Conservation (phyloP, 805 yeast genomes). For the Kodamaea jinghongensis region DNA sequence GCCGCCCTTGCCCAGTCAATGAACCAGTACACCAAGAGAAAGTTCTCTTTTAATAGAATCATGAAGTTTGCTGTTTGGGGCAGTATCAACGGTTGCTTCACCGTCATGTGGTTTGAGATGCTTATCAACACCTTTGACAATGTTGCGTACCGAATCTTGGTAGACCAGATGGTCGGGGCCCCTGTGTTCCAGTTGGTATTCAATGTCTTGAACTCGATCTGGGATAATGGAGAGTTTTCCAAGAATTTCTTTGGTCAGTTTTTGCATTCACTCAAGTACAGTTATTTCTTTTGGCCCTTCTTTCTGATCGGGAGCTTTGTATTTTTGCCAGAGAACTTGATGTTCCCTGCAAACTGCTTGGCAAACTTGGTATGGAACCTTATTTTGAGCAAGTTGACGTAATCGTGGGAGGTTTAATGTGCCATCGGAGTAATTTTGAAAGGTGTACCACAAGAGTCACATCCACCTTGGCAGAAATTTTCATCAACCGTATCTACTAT, state of each 20-base stretch:
- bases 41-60: conserved; percentile 28
- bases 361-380: conserved; percentile 58
- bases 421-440: too few relatives aligned
- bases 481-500: too few relatives aligned
- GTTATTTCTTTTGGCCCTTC: conserved; percentile 60
- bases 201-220: conserved; percentile 45
- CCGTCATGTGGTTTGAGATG: conserved; percentile 54
- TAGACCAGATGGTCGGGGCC: conserved; percentile 57
- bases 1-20: conserved; percentile 43
- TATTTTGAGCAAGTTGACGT: conserved; percentile 35
- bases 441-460: too few relatives aligned
- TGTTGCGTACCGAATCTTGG: conserved; percentile 36
- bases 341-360: conserved; percentile 58
- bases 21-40: conserved; percentile 33
- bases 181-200: conserved; percentile 54
- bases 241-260: conserved; percentile 35
- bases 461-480: too few relatives aligned
- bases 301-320: conserved; percentile 51
- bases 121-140: conserved; percentile 38
- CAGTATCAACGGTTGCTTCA: conserved; percentile 52
- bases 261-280: conserved; percentile 47
- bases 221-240: conserved; percentile 52
- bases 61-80: conserved; percentile 62
- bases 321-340: conserved; percentile 44
- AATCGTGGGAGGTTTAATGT: too few relatives aligned